Base-by-base conservation (phyloP, 2,329 filamentous ascomycete genomes). In the Berkeleyomyces rouxiae region DNA sequence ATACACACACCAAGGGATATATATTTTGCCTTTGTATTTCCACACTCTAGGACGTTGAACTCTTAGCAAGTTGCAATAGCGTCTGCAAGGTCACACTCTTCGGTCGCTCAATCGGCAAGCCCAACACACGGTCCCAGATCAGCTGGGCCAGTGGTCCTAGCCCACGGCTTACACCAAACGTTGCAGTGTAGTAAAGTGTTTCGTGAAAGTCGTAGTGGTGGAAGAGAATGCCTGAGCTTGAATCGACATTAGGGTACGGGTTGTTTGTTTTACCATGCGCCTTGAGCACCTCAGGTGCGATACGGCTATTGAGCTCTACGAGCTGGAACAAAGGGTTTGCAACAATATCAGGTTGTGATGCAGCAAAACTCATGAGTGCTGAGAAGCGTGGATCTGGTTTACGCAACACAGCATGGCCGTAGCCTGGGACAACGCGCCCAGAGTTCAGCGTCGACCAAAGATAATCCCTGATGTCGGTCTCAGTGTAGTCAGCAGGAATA, bases 251-350 rank as follows among this genome's bases (percentile, higher is more conserved):
- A 67, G 93, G 93, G 76, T 92, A 95, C 1, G 93, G 90, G 77
- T 96, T 96, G 81, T 95, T 95, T 68, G 90, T 96, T 85, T 96
- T 97, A 74, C 93, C 93, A 72, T 99, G 93, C 77, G 96, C 85
- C 70, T 84, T 93, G 69, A 99, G 80, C 23, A 99, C 93, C 61
- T 83, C 82, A 13, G 93, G 93, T 0, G 93, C 93, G 66, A 99
- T 86, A 70, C 90, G 86, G 67, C 87, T 90, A 78, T 95, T 97
- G 77, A 87, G 86, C 81, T 91, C 87, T 63, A 99, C 92, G 9
- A 99, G 84, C 74, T 90, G 83, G 84, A 96, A 97, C 66, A 97
- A 85, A 1, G 92, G 90, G 73, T 97, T 88, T 58, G 81, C 76
- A 51, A 88, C 85, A 66, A 99, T 96, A 69, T 92, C 87, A 11